Base-by-base conservation (phyloP, 176 grass and related monocot species). In the Microstegium vimineum region DNA sequence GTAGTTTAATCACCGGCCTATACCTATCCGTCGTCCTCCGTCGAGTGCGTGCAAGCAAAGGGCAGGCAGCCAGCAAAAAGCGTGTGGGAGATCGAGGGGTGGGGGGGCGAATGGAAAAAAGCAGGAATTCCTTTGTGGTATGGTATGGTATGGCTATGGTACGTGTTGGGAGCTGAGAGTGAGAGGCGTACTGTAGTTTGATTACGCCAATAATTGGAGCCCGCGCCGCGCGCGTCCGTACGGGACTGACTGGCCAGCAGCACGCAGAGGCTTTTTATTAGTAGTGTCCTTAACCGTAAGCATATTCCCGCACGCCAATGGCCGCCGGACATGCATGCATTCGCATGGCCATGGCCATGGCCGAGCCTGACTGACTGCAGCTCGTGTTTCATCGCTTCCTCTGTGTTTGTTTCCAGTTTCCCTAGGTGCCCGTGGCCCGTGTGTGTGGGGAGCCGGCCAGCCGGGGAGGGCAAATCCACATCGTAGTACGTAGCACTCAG, bases 201-300 rank as follows among this genome's bases (percentile, higher is more conserved):
- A 82, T 81, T 57, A 82, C 36, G 15, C 66, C 66, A 82, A 82
- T 90, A 86, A 82, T 90, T 86, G 73, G 47, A 3, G 40, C 10
- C n/a, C n/a, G n/a, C n/a, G n/a, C 17, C 37, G 0, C 67, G 36
- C 67, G 11, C 67, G 77, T 71, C 41, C 77, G 87, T 89, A 81
- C 71, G 54, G 12, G 1, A 8, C 51, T 62, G 62, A 16, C 40
- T 7, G 8, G 36, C 36, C 1, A 3, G 36, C 76, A 25, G 62
- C 69, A 45, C 1, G 11, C 15, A 4, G 7, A 28, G 17, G 7
- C 12, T 88, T 84, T 47, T 65, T 20, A 27, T n/a, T n/a, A n/a
- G n/a, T 42, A n/a, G 17, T 62, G 36, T 37, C 36, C 36, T 5
- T 35, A 35, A 35, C n/a, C 13, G 26, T 4, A 70, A 26, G 45